Evolutionary conservation across 2,329 filamentous ascomycete species (phyloP), one percentile per base, ranked within the genome.

Genomic region (Passalora sequoiae): DNA sequence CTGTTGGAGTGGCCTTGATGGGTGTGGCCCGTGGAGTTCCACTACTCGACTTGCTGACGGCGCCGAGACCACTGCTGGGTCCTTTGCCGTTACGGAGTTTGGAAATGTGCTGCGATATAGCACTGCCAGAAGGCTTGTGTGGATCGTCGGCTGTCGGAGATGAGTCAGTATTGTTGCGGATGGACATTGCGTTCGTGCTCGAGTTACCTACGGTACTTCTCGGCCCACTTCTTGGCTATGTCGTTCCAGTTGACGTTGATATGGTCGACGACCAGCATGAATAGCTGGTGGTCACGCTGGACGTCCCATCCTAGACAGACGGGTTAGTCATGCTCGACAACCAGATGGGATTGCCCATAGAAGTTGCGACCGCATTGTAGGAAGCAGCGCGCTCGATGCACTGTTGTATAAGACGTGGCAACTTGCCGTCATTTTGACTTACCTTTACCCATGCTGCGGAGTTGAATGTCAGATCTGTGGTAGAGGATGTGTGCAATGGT

Each of bases 61-160:
- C 19, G 20, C 33, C 33, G 19, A 36, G 20, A 12, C 40, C 47
- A n/a, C 33, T 29, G 9, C 29, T 40, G 10, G 40, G 16, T 17
- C 30, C 47, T 8, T 43, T 46, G 33, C 31, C 44, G 33, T 49
- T 49, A 29, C 43, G 40, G 13, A 59, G 47, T 22, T 44, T 41
- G 13, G 15, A 25, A 17, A 60, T 32, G 41, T 57, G 58, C 44
- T 60, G 44, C 4, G 15, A 28, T 38, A 60, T 46, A 12, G 55
- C 58, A 6, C 44, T 41, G 3, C 41, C 39, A n/a, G 50, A 51
- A 2, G 50, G 52, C 9, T 44, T 17, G 38, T 37, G 40, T 4
- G 43, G 38, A 13, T 51, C 46, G 12, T 46, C 43, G 6, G 48
- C 53, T 55, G 22, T 3, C 13, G 5, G n/a, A 4, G n/a, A n/a